Base-by-base conservation (phyloP, 345 rosid species). In the Garcia nutans region DNA sequence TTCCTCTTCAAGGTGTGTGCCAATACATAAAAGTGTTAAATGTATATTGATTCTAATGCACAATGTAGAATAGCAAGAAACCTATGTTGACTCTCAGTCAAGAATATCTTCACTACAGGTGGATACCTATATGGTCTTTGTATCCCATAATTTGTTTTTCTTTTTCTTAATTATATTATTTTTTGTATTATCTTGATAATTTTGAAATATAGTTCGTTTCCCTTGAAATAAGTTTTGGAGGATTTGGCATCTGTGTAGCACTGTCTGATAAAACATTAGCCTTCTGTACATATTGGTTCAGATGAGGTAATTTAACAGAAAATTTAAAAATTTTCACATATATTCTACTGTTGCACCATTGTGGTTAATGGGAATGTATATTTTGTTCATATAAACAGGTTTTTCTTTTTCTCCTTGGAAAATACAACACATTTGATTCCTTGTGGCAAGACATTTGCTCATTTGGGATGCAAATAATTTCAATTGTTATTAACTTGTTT, bases 11-110 rank as follows among this genome's bases (percentile, higher is more conserved):
- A 59, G 78, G 73, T 15, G 33, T 66, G 78, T 56, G 52, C 45
- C 65, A 3, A 77, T 76, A 73, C 63, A 65, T 66, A 52, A 71
- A 69, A 72, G 23, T 76, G 76, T 61, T 62, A 76, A 72, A 28
- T 84, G 86, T 84, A 83, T 68, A 81, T 76, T 73, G 82, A 54
- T 69, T 80, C 75, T 77, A 54, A 79, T 23, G 69, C 77, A 65
- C 75, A 59, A 67, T 60, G 65, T 79, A 82, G 80, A 77, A 68
- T 76, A 82, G 83, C 50, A 74, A 80, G 75, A 69, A 80, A 78
- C 71, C 49, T 67, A 68, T 59, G 56, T 78, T 52, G 74, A 74
- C 68, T 75, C 66, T 44, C 64, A 50, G 55, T 11, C 13, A 44
- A 42, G 73, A 60, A 61, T 67, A 68, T 74, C 63, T 62, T 66